Evolutionary conservation across 805 yeast genomes (phyloP).

Genomic region (Lipomyces sp.): DNA sequence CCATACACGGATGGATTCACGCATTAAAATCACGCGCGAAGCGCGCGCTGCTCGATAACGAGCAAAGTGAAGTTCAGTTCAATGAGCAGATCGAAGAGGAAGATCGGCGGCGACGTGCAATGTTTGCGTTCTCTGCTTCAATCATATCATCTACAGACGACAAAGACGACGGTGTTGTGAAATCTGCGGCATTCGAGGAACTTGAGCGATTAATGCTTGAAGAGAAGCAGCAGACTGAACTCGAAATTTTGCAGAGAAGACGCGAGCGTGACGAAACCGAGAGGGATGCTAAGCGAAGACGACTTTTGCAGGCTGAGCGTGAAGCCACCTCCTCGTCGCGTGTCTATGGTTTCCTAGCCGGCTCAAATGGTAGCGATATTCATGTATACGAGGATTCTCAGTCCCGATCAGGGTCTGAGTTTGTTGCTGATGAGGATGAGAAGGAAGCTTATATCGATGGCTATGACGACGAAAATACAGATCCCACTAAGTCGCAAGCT

Average conservation of each 20-base stretch:
- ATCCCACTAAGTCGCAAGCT: neutral
- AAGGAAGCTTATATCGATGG: conserved; percentile 5
- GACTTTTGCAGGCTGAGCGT: neutral
- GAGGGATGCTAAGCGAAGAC: neutral
- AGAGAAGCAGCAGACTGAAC: conserved; percentile 17
- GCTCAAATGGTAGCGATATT: conserved; percentile 3
- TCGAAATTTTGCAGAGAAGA: conserved; percentile 1
- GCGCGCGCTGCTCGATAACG: conserved; percentile 20
- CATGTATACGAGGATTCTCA: conserved; percentile 13
- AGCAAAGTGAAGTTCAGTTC: conserved; percentile 16
- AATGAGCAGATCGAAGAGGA: conserved; percentile 15
- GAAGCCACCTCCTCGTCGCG: no score
- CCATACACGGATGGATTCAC: conserved; percentile 10
- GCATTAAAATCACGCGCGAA: conserved; percentile 12
- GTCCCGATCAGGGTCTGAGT: conserved; percentile 18
- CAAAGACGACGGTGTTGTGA: conserved; percentile 13
- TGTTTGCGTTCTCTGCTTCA: conserved; percentile 16
- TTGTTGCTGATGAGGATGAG: conserved; percentile 6
- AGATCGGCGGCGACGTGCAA: conserved; percentile 11
- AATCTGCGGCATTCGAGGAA: conserved; percentile 19
- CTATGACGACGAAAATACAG: conserved; percentile 11
- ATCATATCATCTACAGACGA: conserved; percentile 2
- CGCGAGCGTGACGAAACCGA: conserved; percentile 6
- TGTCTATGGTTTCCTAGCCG: no score
- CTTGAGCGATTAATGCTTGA: conserved; percentile 12